Percentiles rank a stretch among this genome's conserved stretches.
phyloP scores from a whole-genome alignment of 106 monocot genomes.

The Alisma plantagoaquatica region DNA sequence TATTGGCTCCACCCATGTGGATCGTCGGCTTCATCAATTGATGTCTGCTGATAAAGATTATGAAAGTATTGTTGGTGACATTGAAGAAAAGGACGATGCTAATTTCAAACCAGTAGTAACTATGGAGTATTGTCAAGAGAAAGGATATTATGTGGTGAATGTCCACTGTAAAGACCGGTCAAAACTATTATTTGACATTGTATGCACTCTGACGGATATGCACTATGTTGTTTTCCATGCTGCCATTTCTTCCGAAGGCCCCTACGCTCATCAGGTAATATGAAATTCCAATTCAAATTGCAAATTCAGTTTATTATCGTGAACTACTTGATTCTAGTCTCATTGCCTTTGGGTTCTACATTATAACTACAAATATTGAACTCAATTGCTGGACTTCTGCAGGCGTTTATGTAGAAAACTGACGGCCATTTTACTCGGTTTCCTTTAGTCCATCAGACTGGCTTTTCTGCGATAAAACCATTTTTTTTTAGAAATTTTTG shows the following conservation, averaged over 20 bases:
- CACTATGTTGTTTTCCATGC: constrained; percentile 89
- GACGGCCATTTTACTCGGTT: no score
- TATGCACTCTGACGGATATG: constrained; percentile 93
- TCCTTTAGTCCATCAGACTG: no score
- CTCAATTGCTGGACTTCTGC: no score
- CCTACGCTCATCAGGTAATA: constrained; percentile 76
- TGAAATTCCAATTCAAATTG: no score
- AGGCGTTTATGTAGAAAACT: no score
- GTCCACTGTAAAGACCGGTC: constrained; percentile 67
- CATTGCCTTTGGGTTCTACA: no score
- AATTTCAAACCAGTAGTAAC: constrained; percentile 45
- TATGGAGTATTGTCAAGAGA: constrained; percentile 73
- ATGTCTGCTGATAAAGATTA: constrained; percentile 81
- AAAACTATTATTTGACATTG: constrained; percentile 84
- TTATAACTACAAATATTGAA: no score
- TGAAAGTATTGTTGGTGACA: constrained; percentile 20
- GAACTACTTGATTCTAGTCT: no score
- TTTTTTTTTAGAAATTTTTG: no score
- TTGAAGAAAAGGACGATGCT: constrained; percentile 4
- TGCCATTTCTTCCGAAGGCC: constrained; percentile 67
- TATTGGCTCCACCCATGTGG: constrained; percentile 51
- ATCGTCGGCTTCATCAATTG: constrained; percentile 82
- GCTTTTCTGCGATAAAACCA: no score
- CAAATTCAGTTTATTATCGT: no score
- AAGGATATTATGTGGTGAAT: constrained; percentile 85